These are phyloP conservation scores for Skeletonema marinoi DNA, from an alignment of 108 stramenopile genomes.

Conservation along the genomic window DNA sequence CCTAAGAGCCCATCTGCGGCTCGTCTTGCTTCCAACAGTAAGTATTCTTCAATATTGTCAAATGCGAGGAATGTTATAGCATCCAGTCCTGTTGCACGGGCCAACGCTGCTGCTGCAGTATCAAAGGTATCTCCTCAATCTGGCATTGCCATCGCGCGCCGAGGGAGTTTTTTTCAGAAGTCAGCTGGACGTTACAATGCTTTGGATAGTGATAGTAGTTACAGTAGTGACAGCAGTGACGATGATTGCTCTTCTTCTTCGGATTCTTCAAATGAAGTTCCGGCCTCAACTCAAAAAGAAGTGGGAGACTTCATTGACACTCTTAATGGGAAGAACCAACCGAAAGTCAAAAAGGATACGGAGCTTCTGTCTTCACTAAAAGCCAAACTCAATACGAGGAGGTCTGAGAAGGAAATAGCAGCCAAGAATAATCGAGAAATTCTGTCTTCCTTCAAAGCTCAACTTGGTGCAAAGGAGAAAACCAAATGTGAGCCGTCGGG, in stretches of 20 bases:
- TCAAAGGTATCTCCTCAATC: not conserved
- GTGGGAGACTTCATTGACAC: not conserved
- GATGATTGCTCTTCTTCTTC: not conserved
- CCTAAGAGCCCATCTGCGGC: not conserved
- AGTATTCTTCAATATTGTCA: not conserved
- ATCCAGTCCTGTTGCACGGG: not conserved
- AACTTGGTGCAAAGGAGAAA: not conserved
- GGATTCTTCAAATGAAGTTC: not conserved
- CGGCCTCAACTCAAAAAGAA: not conserved
- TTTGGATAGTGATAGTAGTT: not conserved
- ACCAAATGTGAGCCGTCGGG: not conserved
- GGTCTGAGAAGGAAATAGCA: not conserved
- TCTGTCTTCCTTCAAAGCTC: not conserved
- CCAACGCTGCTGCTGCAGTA: not conserved
- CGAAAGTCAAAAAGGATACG: not conserved
- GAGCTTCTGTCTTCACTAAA: not conserved
- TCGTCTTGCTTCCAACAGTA: not conserved
- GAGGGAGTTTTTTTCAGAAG: not conserved
- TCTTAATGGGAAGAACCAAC: not conserved
- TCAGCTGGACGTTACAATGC: not conserved
- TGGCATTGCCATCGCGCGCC: not conserved
- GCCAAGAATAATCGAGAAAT: not conserved
- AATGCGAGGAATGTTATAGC: constrained; percentile 1
- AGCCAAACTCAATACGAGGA: not conserved
- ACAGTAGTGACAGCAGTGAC: not conserved